phyloP scores from a whole-genome alignment of 2,329 filamentous ascomycete species.

The Aspergillus amoenus region DNA sequence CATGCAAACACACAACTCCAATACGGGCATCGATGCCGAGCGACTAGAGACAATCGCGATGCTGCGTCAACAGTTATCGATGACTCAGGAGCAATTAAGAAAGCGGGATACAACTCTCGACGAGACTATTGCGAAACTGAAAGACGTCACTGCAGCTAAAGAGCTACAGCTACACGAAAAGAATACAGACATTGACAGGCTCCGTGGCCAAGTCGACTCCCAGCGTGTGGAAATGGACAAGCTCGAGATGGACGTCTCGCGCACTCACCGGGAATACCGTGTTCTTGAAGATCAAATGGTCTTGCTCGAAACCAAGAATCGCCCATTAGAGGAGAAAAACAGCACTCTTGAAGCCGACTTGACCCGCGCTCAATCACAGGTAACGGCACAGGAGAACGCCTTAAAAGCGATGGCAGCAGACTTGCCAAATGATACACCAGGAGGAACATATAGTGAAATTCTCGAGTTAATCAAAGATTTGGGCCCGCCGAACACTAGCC shows the following conservation, averaged over 20 bases:
- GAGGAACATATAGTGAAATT: slow-evolving; percentile 41
- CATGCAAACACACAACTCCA: slow-evolving; percentile 25
- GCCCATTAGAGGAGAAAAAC: slow-evolving; percentile 40
- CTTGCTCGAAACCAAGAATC: slow-evolving; percentile 34
- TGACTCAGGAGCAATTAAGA: slow-evolving; percentile 34
- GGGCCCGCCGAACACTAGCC: slow-evolving; percentile 22
- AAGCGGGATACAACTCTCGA: slow-evolving; percentile 36
- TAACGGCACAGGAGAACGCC: slow-evolving; percentile 37
- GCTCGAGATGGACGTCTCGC: slow-evolving; percentile 35
- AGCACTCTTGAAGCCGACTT: slow-evolving; percentile 37
- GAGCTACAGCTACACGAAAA: slow-evolving; percentile 37
- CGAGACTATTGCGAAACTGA: slow-evolving; percentile 32
- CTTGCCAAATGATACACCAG: slow-evolving; percentile 30
- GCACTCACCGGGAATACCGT: slow-evolving; percentile 33
- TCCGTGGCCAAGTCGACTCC: slow-evolving; percentile 36
- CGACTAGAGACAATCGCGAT: slow-evolving; percentile 31
- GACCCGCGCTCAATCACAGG: slow-evolving; percentile 34
- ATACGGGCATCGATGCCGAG: slow-evolving; percentile 26
- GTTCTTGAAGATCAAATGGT: slow-evolving; percentile 35
- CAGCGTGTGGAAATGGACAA: slow-evolving; percentile 36
- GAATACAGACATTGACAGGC: slow-evolving; percentile 36
- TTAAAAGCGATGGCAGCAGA: slow-evolving; percentile 39
- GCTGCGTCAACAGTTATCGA: slow-evolving; percentile 33
- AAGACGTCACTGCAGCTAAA: slow-evolving; percentile 32
- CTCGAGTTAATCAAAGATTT: slow-evolving; percentile 38